These are phyloP conservation scores for Taxillus chinensis DNA, from an alignment of 164 flowering plant genomes.

Conservation along the genomic window DNA sequence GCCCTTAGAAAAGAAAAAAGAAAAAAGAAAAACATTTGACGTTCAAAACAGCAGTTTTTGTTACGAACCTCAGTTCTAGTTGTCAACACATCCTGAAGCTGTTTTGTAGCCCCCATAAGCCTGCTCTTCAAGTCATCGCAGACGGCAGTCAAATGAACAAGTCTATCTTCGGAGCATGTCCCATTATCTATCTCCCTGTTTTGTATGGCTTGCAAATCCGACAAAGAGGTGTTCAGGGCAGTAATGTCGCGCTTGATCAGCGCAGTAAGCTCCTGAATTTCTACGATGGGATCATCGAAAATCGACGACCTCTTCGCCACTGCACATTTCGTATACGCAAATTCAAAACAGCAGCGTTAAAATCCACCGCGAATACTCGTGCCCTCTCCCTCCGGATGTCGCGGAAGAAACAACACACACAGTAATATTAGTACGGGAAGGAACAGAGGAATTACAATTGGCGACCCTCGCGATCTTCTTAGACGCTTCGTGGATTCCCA, in stretches of 20 bases:
- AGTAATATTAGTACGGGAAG: no score
- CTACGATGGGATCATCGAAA: constrained; percentile 72
- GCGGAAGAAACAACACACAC: no score
- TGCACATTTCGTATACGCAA: constrained; percentile 12
- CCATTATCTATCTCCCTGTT: constrained; percentile 56
- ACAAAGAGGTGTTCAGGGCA: constrained; percentile 50
- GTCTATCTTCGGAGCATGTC: constrained; percentile 52
- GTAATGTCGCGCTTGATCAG: constrained; percentile 69
- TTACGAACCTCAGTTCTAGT: constrained; percentile 59
- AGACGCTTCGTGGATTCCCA: constrained; percentile 60
- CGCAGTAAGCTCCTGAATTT: constrained; percentile 71
- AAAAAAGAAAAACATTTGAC: no score
- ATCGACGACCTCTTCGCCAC: constrained; percentile 84
- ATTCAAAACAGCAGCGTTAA: no score
- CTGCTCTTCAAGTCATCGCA: constrained; percentile 73
- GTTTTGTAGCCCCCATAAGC: constrained; percentile 78
- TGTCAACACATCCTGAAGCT: constrained; percentile 70
- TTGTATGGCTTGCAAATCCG: constrained; percentile 62
- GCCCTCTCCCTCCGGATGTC: no score
- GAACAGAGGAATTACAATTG: constrained; percentile 25
- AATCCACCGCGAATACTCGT: no score
- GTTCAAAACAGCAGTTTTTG: no score
- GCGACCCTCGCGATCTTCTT: constrained; percentile 64
- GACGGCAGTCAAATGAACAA: constrained; percentile 63
- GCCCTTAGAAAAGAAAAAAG: no score